Evolutionary conservation across 441 rosid genomes (phyloP), one percentile per base, ranked within the genome.

Genomic region (Erodium texanum): DNA sequence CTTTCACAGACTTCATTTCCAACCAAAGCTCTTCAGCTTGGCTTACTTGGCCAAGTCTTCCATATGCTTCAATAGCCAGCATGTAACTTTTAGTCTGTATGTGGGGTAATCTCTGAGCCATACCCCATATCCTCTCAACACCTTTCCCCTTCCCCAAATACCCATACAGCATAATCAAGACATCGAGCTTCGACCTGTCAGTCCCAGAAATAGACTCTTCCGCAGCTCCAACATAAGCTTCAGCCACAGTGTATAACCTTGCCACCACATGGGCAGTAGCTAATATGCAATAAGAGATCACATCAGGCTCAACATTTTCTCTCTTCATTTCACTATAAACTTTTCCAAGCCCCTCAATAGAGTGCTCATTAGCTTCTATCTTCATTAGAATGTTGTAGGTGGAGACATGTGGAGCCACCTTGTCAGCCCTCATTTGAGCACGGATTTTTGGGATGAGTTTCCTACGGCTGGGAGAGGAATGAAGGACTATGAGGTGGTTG

Each of bases 371-470:
- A 14, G 93, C 93, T 80, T 87, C 96, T 20, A 89, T 87, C 80
- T 93, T 93, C 96, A 93, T 87, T 74, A 90, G 80, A 77, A 90
- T 89, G 70, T 90, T 86, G 67, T 83, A 93, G 7, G 97, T 93
- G 0, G 96, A 93, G 36, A 87, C 94, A 71, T 89, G 97, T 59
- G 84, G 90, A 29, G 67, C 50, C 45, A 86, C 96, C 84, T 85
- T 87, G 68, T 85, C 91, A 0, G 96, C 98, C 85, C 82, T 92
- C 93, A 92, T 92, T 61, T 86, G 86, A 29, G 82, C 77, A 22
- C 84, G 84, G 70, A 90, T 84, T 83, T 90, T 87, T 0, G 87
- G 94, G 36, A 93, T 84, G 66, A 78, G 74, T 77, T 87, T 93
- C 77, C 87, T 81, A 16, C 84, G 76, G 64, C 82, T 71, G 0